These are phyloP conservation scores for Prunus mongolica DNA, from an alignment of 306 rosid genomes.

Conservation along the genomic window DNA sequence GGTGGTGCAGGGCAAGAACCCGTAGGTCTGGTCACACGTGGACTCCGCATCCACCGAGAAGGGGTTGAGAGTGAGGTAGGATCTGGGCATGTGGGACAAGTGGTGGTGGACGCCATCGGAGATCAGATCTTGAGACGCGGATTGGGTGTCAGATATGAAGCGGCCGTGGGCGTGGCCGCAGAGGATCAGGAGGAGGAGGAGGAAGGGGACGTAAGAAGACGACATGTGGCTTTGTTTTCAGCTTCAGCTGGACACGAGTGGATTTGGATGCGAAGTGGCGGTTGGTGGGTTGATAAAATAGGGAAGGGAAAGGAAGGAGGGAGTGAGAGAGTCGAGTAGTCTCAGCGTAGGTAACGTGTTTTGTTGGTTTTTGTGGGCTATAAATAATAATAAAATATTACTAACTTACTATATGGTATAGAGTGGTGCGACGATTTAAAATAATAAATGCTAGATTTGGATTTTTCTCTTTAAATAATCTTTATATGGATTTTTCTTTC, in stretches of 20 bases:
- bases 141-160: conserved; percentile 10
- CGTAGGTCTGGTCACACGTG: conserved; percentile 76
- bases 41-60: conserved; percentile 29
- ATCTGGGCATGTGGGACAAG: background rate
- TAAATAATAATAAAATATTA: too few relatives aligned
- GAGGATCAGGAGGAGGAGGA: conserved; percentile 37
- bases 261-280: background rate
- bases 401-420: too few relatives aligned
- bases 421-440: too few relatives aligned
- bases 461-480: fast-evolving
- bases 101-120: conserved; percentile 51
- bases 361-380: background rate
- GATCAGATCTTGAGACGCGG: conserved; percentile 28
- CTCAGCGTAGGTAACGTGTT: background rate
- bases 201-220: background rate
- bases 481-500: too few relatives aligned
- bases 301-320: background rate
- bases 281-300: background rate
- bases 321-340: background rate
- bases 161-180: conserved; percentile 39
- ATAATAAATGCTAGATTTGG: fast-evolving
- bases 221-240: conserved; percentile 6
- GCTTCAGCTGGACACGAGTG: background rate
- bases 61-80: conserved; percentile 10
- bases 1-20: conserved; percentile 77